A percentile compares a stretch with the other conserved stretches of the same genome.
phyloP scores from a whole-genome alignment of 169 alveolate genomes.

The Plasmodium fragile region DNA sequence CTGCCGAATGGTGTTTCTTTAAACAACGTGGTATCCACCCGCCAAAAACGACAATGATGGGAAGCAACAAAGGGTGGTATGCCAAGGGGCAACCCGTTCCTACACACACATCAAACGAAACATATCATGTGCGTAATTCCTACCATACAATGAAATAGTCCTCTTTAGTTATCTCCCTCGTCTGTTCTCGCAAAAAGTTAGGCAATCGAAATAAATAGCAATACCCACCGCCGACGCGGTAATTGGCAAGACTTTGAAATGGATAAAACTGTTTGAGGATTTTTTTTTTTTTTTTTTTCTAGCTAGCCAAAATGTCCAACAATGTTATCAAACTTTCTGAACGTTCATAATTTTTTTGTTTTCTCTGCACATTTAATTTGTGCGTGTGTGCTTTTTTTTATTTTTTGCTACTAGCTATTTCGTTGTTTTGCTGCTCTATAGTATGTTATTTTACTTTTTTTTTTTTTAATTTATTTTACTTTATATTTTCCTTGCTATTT shows the following conservation, averaged over 20 bases:
- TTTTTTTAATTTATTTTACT: conserved; percentile 10
- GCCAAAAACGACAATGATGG: neutral
- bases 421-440: neutral
- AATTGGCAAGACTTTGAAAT: neutral
- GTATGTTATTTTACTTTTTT: conserved; percentile 5
- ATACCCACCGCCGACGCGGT: neutral
- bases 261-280: neutral
- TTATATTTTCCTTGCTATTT: neutral
- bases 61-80: neutral
- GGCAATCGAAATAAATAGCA: neutral
- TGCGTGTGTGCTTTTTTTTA: conserved; percentile 26
- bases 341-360: conserved; percentile 49
- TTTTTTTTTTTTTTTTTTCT: conserved; percentile 2
- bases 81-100: neutral
- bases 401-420: conserved; percentile 17
- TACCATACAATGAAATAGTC: neutral
- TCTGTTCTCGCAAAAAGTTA: neutral
- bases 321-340: conserved; percentile 29
- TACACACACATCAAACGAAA: neutral
- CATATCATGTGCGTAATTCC: neutral
- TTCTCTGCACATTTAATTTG: neutral
- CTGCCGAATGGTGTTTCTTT: neutral
- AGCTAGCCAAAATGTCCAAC: conserved; percentile 5
- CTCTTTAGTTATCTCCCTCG: neutral
- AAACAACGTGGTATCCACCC: neutral